These are phyloP conservation scores for Nannizziopsis barbatae DNA, from an alignment of 2,329 filamentous ascomycete species.

Conservation along the genomic window DNA sequence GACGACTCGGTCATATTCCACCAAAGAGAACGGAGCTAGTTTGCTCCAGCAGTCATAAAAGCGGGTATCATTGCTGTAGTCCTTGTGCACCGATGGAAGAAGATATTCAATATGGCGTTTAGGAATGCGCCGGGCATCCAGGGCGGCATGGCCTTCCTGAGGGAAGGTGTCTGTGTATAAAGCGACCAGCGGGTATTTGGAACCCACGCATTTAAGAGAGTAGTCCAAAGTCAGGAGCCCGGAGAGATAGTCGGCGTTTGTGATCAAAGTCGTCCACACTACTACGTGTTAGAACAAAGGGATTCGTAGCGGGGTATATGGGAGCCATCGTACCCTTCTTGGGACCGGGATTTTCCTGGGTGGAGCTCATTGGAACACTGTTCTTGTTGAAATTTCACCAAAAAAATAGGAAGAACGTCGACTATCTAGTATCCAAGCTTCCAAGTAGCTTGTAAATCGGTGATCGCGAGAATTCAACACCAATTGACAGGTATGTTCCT, in stretches of 20 bases:
- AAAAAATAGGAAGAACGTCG: too few relatives aligned
- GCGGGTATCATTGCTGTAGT: conserved; percentile 65
- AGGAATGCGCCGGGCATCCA: conserved; percentile 58
- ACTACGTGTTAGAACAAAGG: not conserved
- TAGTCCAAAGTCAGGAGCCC: conserved; percentile 73
- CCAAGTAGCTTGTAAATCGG: too few relatives aligned
- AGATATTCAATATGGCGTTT: conserved; percentile 62
- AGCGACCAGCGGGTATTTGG: conserved; percentile 67
- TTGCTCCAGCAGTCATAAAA: conserved; percentile 91
- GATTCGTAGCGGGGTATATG: not conserved
- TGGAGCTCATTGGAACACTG: too few relatives aligned
- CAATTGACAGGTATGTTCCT: too few relatives aligned
- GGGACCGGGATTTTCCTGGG: too few relatives aligned
- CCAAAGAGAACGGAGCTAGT: conserved; percentile 64
- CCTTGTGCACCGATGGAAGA: conserved; percentile 51
- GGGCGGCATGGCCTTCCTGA: conserved; percentile 53
- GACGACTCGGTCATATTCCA: conserved; percentile 66
- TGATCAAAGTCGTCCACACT: conserved; percentile 86
- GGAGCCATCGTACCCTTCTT: conserved; percentile 5
- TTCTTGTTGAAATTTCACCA: too few relatives aligned
- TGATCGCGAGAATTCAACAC: too few relatives aligned
- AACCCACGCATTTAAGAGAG: conserved; percentile 54
- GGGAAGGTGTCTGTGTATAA: conserved; percentile 74
- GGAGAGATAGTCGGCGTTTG: conserved; percentile 68
- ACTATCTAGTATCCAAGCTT: too few relatives aligned